Conservation (phyloP, 2,329 filamentous ascomycete genomes). For the Calonectria pauciramosa region DNA sequence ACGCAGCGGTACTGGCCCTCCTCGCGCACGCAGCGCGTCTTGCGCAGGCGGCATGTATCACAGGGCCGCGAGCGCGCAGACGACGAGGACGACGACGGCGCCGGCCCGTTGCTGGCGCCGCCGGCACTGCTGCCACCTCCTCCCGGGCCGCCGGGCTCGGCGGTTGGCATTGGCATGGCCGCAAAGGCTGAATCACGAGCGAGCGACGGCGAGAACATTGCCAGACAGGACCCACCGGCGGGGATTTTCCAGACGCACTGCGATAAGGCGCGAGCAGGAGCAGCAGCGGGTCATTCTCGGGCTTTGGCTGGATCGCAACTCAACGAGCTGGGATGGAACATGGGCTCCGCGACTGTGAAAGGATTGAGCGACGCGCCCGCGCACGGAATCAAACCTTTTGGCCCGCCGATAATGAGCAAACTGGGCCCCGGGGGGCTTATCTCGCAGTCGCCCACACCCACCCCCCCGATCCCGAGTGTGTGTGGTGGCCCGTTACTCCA, state of each 20-base stretch:
- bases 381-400: slow-evolving; percentile 14
- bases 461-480: background rate
- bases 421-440: slow-evolving; percentile 11
- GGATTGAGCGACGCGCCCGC: slow-evolving; percentile 11
- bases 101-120: slow-evolving; percentile 9
- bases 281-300: slow-evolving; percentile 41
- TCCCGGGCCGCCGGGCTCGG: slow-evolving; percentile 32
- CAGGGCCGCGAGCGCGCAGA: slow-evolving; percentile 60
- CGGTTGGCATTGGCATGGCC: slow-evolving; percentile 32
- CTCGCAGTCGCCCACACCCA: background rate
- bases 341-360: slow-evolving; percentile 24
- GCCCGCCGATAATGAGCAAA: slow-evolving; percentile 8
- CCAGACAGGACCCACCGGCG: slow-evolving; percentile 36
- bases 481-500: slow-evolving; percentile 19
- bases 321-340: slow-evolving; percentile 24
- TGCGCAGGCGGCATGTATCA: slow-evolving; percentile 75
- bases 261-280: slow-evolving; percentile 37
- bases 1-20: slow-evolving; percentile 71
- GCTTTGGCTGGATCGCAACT: slow-evolving; percentile 10
- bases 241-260: slow-evolving; percentile 37
- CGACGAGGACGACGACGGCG: slow-evolving; percentile 18
- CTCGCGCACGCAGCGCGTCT: slow-evolving; percentile 75
- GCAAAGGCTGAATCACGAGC: slow-evolving; percentile 34
- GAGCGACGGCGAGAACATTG: slow-evolving; percentile 42
- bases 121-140: slow-evolving; percentile 23